Base-by-base conservation (phyloP, 306 rosid genomes). In the Quercus dentata region DNA sequence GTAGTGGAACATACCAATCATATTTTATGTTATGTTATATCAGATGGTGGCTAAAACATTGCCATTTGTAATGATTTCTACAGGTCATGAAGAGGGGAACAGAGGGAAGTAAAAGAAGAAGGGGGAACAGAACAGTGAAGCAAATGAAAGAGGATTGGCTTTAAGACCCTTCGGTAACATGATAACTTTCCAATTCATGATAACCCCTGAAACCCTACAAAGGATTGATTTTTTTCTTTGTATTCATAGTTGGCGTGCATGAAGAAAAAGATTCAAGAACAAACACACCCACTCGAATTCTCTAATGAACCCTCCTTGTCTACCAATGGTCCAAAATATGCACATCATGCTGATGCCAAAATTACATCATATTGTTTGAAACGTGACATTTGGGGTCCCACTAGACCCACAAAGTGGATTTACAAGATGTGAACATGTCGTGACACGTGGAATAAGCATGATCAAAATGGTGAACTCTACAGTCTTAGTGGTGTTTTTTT, bases 321-420 rank as follows among this genome's bases (percentile, higher is more conserved):
- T 74, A 38, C 79, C 71, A 12, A 31, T 74, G 69, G 13, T 73
- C 57, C n/a, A 27, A 64, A 64, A 38, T 41, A 12, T 63, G 56
- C 55, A 73, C 89, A 83, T 88, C 91, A 86, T 73, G 88, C 84
- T 83, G 90, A 88, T 80, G 90, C 65, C 83, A 71, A 76, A 20
- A 86, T 86, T 87, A 69, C 88, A 83, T 87, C 86, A 88, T 1
- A 52, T 41, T 41, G n/a, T 10, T 33, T 21, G 14, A 78, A 13
- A 72, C 67, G 52, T 31, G 46, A 20, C 7, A 41, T 17, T 31
- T 23, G 2, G 74, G 64, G 67, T 44, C 86, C 81, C 28, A 77
- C 54, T 10, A 49, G 14, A 56, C 13, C 65, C 23, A 75, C 30
- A 63, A 64, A 28, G 69, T 74, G 77, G 76, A 52, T 72, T 52